Percentiles rank a stretch among this genome's conserved stretches.
Evolutionary conservation across 2,329 filamentous ascomycete genomes (phyloP).

Genomic region (Ilyonectria robusta): DNA sequence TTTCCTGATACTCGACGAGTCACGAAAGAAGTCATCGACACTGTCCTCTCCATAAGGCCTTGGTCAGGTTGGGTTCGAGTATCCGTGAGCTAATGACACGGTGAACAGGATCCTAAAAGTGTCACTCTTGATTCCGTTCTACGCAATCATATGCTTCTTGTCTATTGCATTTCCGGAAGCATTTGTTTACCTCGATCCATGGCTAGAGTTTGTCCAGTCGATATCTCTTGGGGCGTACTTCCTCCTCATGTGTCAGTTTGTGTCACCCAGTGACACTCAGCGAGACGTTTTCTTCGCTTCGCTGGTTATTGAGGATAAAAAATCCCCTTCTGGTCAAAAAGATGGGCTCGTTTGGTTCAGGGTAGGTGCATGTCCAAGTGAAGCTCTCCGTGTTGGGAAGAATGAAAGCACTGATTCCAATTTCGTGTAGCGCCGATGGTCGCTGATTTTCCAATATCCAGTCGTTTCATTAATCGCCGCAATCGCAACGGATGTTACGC

Average conservation of each 20-base stretch:
- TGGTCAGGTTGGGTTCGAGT: neutral
- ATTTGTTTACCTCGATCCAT: conserved; percentile 37
- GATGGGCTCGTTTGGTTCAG: conserved; percentile 40
- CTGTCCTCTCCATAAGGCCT: neutral
- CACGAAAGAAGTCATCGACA: neutral
- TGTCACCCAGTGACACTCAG: conserved; percentile 34
- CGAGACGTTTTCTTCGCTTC: conserved; percentile 42
- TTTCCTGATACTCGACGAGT: no score
- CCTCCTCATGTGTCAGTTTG: conserved; percentile 41
- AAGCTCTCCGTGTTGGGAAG: neutral
- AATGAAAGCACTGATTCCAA: conserved; percentile 1
- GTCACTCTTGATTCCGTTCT: conserved; percentile 34
- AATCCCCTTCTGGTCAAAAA: conserved; percentile 1
- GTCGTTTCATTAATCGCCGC: conserved; percentile 27
- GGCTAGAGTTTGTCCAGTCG: conserved; percentile 38
- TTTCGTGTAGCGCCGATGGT: conserved; percentile 36
- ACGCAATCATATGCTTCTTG: conserved; percentile 37
- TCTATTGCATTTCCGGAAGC: conserved; percentile 27
- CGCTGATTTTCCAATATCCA: conserved; percentile 44
- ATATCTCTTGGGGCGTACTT: conserved; percentile 40
- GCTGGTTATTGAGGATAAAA: conserved; percentile 31
- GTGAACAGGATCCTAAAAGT: conserved; percentile 37
- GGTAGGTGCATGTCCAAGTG: neutral
- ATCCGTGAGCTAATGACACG: rapidly evolving
- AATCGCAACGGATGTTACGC: conserved; percentile 34